These are phyloP conservation scores for Poterioochromonas sp. DNA, from an alignment of 352 stramenopile species.

Conservation along the genomic window DNA sequence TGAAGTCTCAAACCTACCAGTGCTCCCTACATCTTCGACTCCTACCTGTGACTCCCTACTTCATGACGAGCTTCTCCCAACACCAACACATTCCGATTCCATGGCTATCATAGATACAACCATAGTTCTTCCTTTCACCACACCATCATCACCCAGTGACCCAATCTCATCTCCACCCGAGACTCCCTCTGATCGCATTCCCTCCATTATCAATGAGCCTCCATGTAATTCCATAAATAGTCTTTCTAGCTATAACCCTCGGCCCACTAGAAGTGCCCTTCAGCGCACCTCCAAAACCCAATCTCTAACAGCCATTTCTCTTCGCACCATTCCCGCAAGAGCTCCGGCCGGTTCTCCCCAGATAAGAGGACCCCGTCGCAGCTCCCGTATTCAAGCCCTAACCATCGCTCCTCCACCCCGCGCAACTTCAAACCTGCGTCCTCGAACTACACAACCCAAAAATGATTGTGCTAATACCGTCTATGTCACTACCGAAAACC, in stretches of 20 bases:
- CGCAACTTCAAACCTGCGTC: conserved; percentile 22
- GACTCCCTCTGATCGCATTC: conserved; percentile 26
- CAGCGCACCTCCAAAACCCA: conserved; percentile 3
- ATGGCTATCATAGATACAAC: conserved; percentile 18
- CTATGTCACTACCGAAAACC: conserved; percentile 24
- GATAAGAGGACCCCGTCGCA: conserved; percentile 8
- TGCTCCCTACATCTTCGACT: conserved; percentile 16
- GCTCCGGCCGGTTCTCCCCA: neutral
- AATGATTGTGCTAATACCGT: conserved; percentile 22
- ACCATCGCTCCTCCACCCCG: neutral
- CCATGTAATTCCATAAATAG: conserved; percentile 25
- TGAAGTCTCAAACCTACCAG: conserved; percentile 16
- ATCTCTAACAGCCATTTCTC: neutral
- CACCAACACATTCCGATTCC: conserved; percentile 25
- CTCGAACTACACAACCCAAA: conserved; percentile 10
- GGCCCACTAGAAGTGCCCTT: conserved; percentile 18
- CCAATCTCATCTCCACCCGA: neutral
- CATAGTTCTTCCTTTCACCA: conserved; percentile 22
- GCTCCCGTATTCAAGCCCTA: conserved; percentile 21
- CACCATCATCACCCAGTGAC: conserved; percentile 21
- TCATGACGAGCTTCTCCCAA: conserved; percentile 25
- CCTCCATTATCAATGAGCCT: conserved; percentile 18
- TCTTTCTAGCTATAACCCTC: conserved; percentile 18
- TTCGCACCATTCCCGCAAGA: conserved; percentile 19
- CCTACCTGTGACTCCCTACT: conserved; percentile 22